phyloP scores from a whole-genome alignment of 2,329 filamentous ascomycete species.

The Diaporthe eres region DNA sequence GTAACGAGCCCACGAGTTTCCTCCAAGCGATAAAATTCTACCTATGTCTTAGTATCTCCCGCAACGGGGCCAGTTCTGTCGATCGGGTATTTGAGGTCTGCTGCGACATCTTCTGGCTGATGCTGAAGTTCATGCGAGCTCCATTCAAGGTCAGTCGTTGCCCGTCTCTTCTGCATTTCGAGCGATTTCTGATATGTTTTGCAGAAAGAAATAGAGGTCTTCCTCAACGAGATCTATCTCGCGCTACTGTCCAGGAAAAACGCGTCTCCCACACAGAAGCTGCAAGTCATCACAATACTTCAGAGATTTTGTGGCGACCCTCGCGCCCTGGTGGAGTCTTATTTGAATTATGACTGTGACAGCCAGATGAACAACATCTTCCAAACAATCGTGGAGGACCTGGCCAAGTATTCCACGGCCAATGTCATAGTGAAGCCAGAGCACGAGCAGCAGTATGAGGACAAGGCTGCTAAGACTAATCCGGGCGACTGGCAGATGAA shows the following conservation, averaged over 20 bases:
- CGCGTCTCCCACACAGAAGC: conserved; percentile 90
- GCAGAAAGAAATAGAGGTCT: conserved; percentile 96
- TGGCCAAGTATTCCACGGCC: conserved; percentile 87
- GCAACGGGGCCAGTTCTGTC: conserved; percentile 95
- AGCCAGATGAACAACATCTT: conserved; percentile 97
- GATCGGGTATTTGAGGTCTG: conserved; percentile 94
- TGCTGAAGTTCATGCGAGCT: conserved; percentile 92
- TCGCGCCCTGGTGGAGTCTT: conserved; percentile 90
- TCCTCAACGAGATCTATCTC: conserved; percentile 96
- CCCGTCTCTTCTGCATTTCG: background rate
- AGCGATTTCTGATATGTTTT: conserved; percentile 30
- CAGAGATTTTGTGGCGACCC: conserved; percentile 89
- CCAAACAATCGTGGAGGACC: conserved; percentile 92
- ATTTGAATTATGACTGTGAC: conserved; percentile 98
- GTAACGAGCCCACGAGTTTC: conserved; percentile 89
- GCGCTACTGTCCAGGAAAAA: conserved; percentile 90
- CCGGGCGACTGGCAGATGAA: conserved; percentile 86
- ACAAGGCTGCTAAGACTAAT: conserved; percentile 75
- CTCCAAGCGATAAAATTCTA: conserved; percentile 97
- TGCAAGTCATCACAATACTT: conserved; percentile 89
- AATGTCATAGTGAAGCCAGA: conserved; percentile 81
- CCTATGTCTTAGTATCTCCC: conserved; percentile 92
- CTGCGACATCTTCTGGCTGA: conserved; percentile 98
- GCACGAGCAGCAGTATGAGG: conserved; percentile 90
- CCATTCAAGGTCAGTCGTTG: conserved; percentile 83